Conservation (phyloP, 495 filamentous ascomycete genomes). For the Hyaloscypha hepaticicola region DNA sequence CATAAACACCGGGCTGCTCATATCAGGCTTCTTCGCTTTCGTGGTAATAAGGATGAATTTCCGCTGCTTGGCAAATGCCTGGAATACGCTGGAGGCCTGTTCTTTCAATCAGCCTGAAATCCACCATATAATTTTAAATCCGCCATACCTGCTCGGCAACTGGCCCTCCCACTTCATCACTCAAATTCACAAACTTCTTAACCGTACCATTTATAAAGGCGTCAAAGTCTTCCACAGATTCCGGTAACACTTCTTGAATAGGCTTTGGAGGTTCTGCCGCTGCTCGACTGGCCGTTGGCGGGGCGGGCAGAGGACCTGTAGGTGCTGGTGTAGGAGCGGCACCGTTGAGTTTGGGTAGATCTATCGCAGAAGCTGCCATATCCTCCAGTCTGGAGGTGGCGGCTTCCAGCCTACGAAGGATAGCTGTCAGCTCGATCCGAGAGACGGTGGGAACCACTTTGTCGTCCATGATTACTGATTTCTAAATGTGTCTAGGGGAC, state of each 20-base stretch:
- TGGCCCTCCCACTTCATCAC: constrained; percentile 71
- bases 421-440: constrained; percentile 41
- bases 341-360: constrained; percentile 44
- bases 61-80: constrained; percentile 72
- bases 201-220: constrained; percentile 72
- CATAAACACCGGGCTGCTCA: constrained; percentile 61
- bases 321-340: constrained; percentile 37
- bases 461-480: constrained; percentile 25
- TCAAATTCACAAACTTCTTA: constrained; percentile 72
- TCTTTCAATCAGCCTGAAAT: constrained; percentile 13
- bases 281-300: constrained; percentile 32
- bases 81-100: constrained; percentile 29
- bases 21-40: constrained; percentile 88
- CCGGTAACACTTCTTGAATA: constrained; percentile 63
- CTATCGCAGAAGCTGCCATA: constrained; percentile 74
- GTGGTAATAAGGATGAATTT: constrained; percentile 85
- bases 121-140: background rate
- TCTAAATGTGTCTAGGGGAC: background rate
- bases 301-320: constrained; percentile 38
- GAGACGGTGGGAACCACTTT: constrained; percentile 26
- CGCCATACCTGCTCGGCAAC: constrained; percentile 66
- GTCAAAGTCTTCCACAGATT: constrained; percentile 83
- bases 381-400: constrained; percentile 96
- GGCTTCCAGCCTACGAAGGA: constrained; percentile 82
- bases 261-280: constrained; percentile 43